Percentiles rank a stretch among this genome's conserved stretches.
Conservation (phyloP, 2,329 filamentous ascomycete genomes). For the Claviceps purpurea region DNA sequence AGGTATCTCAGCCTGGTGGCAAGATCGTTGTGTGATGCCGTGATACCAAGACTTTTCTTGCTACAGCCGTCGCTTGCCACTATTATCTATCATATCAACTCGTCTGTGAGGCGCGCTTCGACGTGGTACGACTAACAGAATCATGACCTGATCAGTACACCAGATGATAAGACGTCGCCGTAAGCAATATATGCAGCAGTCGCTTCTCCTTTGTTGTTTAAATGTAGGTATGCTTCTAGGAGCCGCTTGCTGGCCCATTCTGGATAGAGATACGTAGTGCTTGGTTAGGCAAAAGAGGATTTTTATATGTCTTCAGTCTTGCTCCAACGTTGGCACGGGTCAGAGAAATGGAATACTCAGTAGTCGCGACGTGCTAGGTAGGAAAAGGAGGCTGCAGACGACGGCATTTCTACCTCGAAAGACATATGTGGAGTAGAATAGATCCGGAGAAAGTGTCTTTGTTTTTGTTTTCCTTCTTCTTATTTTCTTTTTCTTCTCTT, state of each 20-base stretch:
- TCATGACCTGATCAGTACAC: background rate
- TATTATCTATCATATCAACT: background rate
- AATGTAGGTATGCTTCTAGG: background rate
- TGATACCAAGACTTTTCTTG: background rate
- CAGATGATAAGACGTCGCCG: too few relatives aligned
- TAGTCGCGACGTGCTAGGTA: too few relatives aligned
- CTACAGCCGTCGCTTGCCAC: background rate
- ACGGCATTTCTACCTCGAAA: too few relatives aligned
- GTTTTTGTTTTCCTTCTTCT: too few relatives aligned
- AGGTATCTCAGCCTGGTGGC: too few relatives aligned
- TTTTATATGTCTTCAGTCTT: background rate
- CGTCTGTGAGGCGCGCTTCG: background rate
- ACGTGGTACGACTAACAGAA: background rate
- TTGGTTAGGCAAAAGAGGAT: background rate
- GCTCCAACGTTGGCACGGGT: background rate
- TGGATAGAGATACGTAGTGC: background rate
- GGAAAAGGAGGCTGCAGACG: too few relatives aligned
- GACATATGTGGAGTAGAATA: too few relatives aligned
- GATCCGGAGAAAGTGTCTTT: too few relatives aligned
- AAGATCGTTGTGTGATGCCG: too few relatives aligned
- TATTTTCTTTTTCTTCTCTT: too few relatives aligned
- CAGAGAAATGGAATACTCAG: background rate
- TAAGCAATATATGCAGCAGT: too few relatives aligned
- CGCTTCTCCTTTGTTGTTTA: too few relatives aligned
- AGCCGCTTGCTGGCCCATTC: background rate